A percentile compares a stretch with the other conserved stretches of the same genome.
phyloP scores from a whole-genome alignment of 371 early-diverging fungal species.

The Mortierella sp. region DNA sequence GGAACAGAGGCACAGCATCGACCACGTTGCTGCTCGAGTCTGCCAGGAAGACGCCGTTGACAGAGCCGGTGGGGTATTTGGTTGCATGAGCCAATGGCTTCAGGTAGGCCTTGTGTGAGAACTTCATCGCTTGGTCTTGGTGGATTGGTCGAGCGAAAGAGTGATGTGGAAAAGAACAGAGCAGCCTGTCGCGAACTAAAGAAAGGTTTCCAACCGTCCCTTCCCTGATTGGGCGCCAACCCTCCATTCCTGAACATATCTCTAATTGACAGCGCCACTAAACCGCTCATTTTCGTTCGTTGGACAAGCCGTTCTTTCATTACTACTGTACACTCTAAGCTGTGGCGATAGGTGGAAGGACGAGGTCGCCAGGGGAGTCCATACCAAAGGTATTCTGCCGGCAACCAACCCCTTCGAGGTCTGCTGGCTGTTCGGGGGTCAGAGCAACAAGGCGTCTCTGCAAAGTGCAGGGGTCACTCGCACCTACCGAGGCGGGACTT shows the following conservation, averaged over 20 bases:
- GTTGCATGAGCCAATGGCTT: constrained; percentile 85
- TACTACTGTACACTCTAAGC: neutral
- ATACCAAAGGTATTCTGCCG: constrained; percentile 9
- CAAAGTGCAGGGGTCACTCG: neutral
- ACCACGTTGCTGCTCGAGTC: constrained; percentile 42
- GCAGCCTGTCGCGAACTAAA: neutral
- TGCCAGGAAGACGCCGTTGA: constrained; percentile 72
- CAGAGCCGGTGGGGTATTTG: constrained; percentile 80
- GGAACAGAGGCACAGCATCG: constrained; percentile 84
- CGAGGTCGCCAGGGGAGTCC: neutral
- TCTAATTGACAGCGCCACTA: constrained; percentile 5
- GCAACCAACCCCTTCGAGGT: constrained; percentile 17
- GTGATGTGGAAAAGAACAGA: neutral
- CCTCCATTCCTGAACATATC: neutral
- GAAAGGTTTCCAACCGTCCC: neutral
- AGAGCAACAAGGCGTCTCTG: constrained; percentile 17
- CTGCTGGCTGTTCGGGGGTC: constrained; percentile 15
- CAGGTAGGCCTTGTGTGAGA: constrained; percentile 74
- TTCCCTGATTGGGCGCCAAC: neutral
- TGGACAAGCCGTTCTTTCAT: neutral
- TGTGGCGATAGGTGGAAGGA: neutral
- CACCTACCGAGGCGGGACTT: neutral
- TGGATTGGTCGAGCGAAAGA: neutral
- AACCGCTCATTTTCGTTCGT: neutral
- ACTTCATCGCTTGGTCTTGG: constrained; percentile 42